Conservation (phyloP, 148 eudicot genomes). For the Camellia granthamiana region DNA sequence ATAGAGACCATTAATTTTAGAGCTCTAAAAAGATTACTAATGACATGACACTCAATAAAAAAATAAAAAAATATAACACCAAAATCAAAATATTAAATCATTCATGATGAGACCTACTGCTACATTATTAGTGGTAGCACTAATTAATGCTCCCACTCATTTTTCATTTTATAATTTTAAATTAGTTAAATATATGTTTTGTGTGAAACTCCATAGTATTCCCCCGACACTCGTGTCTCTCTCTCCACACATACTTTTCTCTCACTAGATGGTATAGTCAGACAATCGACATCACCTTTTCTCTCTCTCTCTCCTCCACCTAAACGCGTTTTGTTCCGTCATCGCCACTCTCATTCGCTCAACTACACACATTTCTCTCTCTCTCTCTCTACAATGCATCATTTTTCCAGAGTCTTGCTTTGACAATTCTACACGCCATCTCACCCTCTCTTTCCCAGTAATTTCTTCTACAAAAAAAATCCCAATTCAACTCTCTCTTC, state of each 20-base stretch:
- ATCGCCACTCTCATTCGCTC: slow-evolving; percentile 9
- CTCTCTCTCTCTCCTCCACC: slow-evolving; percentile 9
- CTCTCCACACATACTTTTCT: slow-evolving; percentile 11
- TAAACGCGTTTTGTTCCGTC: slow-evolving; percentile 25
- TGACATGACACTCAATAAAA: too few relatives aligned
- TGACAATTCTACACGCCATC: slow-evolving; percentile 77
- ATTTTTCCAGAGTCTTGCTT: slow-evolving; percentile 23
- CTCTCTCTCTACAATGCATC: background rate
- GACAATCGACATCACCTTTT: background rate
- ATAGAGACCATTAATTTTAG: too few relatives aligned
- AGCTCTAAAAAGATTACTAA: too few relatives aligned
- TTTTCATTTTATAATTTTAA: too few relatives aligned
- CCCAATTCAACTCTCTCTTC: background rate
- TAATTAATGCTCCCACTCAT: too few relatives aligned
- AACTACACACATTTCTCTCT: background rate
- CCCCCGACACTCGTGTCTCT: background rate
- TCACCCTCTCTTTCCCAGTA: slow-evolving; percentile 42
- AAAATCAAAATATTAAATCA: too few relatives aligned
- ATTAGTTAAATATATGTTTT: too few relatives aligned
- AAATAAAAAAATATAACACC: too few relatives aligned
- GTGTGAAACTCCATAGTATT: too few relatives aligned
- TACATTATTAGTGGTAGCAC: too few relatives aligned
- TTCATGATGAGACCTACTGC: too few relatives aligned
- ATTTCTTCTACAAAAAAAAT: slow-evolving; percentile 35
- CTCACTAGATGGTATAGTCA: background rate